Evolutionary conservation across 805 yeast species (phyloP).

Genomic region (Teunomyces lycoperdinae): DNA sequence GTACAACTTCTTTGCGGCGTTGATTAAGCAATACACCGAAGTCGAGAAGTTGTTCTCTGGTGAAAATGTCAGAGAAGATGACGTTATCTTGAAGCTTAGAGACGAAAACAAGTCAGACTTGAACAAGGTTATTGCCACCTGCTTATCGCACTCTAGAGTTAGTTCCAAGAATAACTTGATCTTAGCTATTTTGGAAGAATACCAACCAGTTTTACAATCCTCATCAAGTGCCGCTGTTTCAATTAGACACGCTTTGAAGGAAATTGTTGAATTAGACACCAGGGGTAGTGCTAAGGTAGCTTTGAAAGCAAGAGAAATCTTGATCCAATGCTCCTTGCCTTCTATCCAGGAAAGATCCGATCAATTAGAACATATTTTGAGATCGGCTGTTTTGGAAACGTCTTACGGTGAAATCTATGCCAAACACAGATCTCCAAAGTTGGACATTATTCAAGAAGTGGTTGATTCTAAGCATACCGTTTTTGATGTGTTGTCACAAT

Average conservation of each 20-base stretch:
- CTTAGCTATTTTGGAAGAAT: constrained; percentile 77
- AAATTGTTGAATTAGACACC: constrained; percentile 83
- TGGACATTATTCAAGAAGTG: constrained; percentile 79
- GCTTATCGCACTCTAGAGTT: constrained; percentile 88
- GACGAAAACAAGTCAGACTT: constrained; percentile 82
- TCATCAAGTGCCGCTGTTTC: constrained; percentile 60
- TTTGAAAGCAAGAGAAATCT: constrained; percentile 90
- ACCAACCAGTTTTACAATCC: constrained; percentile 75
- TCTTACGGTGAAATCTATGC: constrained; percentile 81
- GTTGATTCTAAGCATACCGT: constrained; percentile 96
- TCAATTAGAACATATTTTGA: constrained; percentile 93
- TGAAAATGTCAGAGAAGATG: constrained; percentile 77
- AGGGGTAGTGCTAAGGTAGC: constrained; percentile 92
- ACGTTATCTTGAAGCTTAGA: constrained; percentile 80
- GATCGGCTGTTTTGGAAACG: constrained; percentile 85
- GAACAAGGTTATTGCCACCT: constrained; percentile 65
- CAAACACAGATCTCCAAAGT: constrained; percentile 77
- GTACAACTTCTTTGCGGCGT: constrained; percentile 64
- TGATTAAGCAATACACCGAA: constrained; percentile 69
- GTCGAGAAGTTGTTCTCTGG: constrained; percentile 81
- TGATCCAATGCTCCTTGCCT: constrained; percentile 95
- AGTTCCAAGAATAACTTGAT: constrained; percentile 90
- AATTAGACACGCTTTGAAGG: constrained; percentile 69
- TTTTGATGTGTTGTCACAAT: constrained; percentile 92
- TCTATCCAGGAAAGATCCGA: constrained; percentile 94